Conservation (phyloP, 2,329 filamentous ascomycete species). For the Geosmithia morbida region DNA sequence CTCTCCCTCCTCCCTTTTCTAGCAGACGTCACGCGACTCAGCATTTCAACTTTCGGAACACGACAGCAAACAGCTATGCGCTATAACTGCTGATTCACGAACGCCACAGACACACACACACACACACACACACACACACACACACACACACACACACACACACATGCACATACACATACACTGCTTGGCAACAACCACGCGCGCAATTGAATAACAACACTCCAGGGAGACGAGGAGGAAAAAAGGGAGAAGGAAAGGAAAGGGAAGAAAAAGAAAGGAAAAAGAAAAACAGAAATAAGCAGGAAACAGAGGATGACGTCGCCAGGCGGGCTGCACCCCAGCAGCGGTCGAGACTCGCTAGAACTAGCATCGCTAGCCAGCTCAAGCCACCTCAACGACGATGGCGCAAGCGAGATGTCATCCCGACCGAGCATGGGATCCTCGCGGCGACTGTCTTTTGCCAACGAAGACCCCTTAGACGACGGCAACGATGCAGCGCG, state of each 20-base stretch:
- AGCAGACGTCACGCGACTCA: no score
- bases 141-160: not conserved
- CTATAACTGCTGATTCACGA: not conserved
- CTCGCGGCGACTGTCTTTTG: conserved; percentile 76
- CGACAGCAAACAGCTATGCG: no score
- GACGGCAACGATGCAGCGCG: conserved; percentile 36
- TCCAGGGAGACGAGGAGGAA: no score
- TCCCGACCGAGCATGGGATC: conserved; percentile 82
- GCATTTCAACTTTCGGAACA: no score
- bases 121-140: not conserved
- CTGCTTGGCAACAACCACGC: no score
- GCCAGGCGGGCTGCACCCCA: conserved; percentile 14
- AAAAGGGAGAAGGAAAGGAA: not conserved
- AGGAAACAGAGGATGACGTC: no score
- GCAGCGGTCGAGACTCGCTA: conserved; percentile 58
- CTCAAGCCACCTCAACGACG: conserved; percentile 43
- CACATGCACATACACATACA: no score
- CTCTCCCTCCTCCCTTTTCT: no score
- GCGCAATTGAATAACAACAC: no score
- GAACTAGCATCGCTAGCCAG: conserved; percentile 92
- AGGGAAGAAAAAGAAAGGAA: not conserved
- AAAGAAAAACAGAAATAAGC: not conserved
- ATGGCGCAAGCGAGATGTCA: conserved; percentile 45
- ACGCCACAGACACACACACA: not conserved
- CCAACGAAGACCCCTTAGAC: conserved; percentile 63